phyloP scores from a whole-genome alignment of 169 alveolate genomes.

The Cryptosporidium meleagridis region DNA sequence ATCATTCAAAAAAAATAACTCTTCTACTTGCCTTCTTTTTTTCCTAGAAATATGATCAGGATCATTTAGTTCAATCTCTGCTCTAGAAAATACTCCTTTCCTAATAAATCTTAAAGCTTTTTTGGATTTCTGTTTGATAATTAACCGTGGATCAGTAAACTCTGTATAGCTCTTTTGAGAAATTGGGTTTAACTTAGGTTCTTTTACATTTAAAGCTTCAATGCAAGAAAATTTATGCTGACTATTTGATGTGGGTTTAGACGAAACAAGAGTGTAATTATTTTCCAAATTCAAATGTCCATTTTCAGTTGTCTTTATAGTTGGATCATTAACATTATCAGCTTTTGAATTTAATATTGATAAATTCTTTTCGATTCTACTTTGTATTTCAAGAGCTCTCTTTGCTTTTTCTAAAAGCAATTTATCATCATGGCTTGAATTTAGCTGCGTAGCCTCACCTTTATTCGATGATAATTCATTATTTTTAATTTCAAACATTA shows the following conservation, averaged over 20 bases:
- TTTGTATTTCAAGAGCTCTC: constrained; percentile 6
- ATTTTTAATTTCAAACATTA: neutral
- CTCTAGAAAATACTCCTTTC: constrained; percentile 13
- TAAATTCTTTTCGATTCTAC: constrained; percentile 7
- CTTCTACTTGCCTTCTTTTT: constrained; percentile 3
- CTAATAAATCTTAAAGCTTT: constrained; percentile 43
- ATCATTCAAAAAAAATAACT: constrained; percentile 45
- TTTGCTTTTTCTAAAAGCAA: constrained; percentile 13
- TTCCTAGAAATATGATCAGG: constrained; percentile 1
- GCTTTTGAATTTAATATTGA: neutral
- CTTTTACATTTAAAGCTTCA: neutral
- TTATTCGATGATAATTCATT: neutral
- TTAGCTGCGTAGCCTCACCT: neutral
- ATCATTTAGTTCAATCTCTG: constrained; percentile 24
- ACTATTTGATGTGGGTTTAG: neutral
- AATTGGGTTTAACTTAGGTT: neutral
- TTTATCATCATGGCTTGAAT: neutral
- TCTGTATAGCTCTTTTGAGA: neutral
- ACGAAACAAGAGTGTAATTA: neutral
- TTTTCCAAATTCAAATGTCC: neutral
- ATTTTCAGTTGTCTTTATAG: neutral
- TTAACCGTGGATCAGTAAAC: constrained; percentile 20
- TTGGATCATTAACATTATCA: neutral
- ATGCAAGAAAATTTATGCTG: neutral
- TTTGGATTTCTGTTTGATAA: constrained; percentile 43